These are phyloP conservation scores for Boletellus emodensis DNA, from an alignment of 768 basidiomycete genomes.

Conservation along the genomic window DNA sequence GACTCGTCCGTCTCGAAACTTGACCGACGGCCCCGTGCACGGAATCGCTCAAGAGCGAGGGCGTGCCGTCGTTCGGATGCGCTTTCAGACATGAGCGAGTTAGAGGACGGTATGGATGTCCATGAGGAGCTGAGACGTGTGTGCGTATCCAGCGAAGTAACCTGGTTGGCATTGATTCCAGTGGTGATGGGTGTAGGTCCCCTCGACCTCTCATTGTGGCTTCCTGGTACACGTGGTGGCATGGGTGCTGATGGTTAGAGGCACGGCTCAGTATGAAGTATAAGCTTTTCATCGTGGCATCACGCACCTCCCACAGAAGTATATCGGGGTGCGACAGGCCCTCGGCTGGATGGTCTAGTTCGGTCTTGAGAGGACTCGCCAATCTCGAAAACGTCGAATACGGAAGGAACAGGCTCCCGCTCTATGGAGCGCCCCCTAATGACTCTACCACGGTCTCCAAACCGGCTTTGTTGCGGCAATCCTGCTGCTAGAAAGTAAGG, in stretches of 20 bases:
- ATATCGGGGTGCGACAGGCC: conserved; percentile 8
- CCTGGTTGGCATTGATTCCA: conserved; percentile 2
- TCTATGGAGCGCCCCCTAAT: conserved; percentile 21
- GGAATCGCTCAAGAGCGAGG: conserved; percentile 35
- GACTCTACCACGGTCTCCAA: conserved; percentile 16
- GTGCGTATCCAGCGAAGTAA: conserved; percentile 13
- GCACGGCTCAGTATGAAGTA: conserved; percentile 1
- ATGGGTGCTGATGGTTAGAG: conserved; percentile 12
- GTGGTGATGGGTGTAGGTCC: conserved; percentile 10
- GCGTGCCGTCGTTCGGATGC: conserved; percentile 40
- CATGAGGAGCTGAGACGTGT: conserved; percentile 24
- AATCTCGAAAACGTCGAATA: conserved; percentile 30
- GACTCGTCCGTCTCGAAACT: conserved; percentile 24
- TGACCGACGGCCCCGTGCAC: conserved; percentile 17
- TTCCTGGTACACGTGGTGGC: conserved; percentile 11
- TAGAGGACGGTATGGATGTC: conserved; percentile 33
- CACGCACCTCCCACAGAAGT: conserved; percentile 14
- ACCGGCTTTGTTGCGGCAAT: conserved; percentile 2
- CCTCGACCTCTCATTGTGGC: conserved; percentile 15
- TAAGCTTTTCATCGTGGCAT: not conserved
- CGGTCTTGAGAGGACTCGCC: conserved; percentile 18
- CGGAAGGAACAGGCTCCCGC: conserved; percentile 21
- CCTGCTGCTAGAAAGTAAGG: conserved; percentile 1
- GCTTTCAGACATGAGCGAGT: conserved; percentile 42
- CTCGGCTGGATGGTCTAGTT: conserved; percentile 11